Evolutionary conservation across 2,329 filamentous ascomycete genomes (phyloP).

Genomic region (Chalaropsis ovoidea): DNA sequence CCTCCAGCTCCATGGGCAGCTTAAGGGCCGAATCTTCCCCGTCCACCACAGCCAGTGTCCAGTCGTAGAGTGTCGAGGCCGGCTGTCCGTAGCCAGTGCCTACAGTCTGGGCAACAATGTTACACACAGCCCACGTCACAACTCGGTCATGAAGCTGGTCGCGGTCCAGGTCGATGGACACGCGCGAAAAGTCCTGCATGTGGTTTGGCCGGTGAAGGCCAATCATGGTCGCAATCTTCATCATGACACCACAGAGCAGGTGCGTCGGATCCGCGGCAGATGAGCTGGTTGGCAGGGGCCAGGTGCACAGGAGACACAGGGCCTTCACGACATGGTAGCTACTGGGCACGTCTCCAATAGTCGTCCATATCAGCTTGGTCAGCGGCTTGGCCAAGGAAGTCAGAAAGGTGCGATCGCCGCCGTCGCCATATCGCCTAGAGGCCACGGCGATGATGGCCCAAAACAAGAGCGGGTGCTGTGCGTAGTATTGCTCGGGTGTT

Average conservation of each 20-base stretch:
- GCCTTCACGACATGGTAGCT: conserved; percentile 75
- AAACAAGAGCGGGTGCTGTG: conserved; percentile 70
- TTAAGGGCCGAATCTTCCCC: conserved; percentile 42
- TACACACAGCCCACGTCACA: conserved; percentile 74
- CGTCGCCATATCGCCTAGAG: conserved; percentile 52
- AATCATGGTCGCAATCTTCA: conserved; percentile 76
- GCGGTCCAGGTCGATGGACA: conserved; percentile 62
- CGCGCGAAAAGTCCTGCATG: conserved; percentile 71
- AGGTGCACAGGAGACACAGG: conserved; percentile 67
- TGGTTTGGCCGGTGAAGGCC: conserved; percentile 71
- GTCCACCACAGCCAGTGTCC: conserved; percentile 52
- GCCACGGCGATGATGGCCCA: conserved; percentile 74
- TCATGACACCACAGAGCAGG: conserved; percentile 72
- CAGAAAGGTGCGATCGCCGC: conserved; percentile 54
- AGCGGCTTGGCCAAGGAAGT: conserved; percentile 57
- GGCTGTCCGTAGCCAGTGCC: conserved; percentile 79
- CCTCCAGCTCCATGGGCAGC: conserved; percentile 53
- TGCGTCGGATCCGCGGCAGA: conserved; percentile 73
- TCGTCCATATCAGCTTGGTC: conserved; percentile 64
- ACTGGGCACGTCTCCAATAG: conserved; percentile 65
- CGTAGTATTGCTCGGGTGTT: conserved; percentile 62
- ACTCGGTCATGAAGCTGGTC: conserved; percentile 71
- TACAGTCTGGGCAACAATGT: conserved; percentile 70
- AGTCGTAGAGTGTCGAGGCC: conserved; percentile 66
- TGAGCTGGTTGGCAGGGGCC: conserved; percentile 73